Evolutionary conservation across 2,329 filamentous ascomycete genomes (phyloP).

Genomic region (Xylariaceae sp.): DNA sequence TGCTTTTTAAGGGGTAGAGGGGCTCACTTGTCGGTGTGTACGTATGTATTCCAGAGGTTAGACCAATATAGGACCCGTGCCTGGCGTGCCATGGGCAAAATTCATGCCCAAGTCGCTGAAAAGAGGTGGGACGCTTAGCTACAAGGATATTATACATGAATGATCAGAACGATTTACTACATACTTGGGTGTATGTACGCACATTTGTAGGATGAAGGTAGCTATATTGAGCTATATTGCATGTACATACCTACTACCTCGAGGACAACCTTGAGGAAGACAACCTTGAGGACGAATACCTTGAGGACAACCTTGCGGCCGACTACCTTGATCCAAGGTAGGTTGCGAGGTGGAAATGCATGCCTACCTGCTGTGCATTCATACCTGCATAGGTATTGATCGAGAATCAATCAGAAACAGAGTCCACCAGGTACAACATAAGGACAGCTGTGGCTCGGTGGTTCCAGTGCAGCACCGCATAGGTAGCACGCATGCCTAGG

Average conservation of each 20-base stretch:
- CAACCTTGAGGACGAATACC: constrained; percentile 6
- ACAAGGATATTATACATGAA: background rate
- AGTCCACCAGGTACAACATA: constrained; percentile 14
- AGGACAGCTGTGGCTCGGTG: constrained; percentile 23
- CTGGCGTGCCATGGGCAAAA: background rate
- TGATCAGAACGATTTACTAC: too few relatives aligned
- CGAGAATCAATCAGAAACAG: constrained; percentile 17
- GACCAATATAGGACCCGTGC: background rate
- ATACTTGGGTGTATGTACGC: background rate
- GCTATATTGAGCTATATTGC: background rate
- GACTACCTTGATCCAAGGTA: too few relatives aligned
- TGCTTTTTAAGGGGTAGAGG: background rate
- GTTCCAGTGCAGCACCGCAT: constrained; percentile 6
- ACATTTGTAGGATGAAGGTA: background rate
- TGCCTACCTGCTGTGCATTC: background rate
- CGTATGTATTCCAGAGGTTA: background rate
- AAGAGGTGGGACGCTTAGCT: background rate
- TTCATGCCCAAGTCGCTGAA: background rate
- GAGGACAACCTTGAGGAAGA: constrained; percentile 16
- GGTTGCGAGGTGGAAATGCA: background rate
- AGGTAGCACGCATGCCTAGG: background rate
- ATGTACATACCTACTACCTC: constrained; percentile 9
- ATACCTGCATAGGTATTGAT: too few relatives aligned
- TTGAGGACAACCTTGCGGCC: too few relatives aligned
- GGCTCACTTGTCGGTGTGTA: background rate